Conservation (phyloP, 2,329 filamentous ascomycete species). For the Colletotrichum sp. region DNA sequence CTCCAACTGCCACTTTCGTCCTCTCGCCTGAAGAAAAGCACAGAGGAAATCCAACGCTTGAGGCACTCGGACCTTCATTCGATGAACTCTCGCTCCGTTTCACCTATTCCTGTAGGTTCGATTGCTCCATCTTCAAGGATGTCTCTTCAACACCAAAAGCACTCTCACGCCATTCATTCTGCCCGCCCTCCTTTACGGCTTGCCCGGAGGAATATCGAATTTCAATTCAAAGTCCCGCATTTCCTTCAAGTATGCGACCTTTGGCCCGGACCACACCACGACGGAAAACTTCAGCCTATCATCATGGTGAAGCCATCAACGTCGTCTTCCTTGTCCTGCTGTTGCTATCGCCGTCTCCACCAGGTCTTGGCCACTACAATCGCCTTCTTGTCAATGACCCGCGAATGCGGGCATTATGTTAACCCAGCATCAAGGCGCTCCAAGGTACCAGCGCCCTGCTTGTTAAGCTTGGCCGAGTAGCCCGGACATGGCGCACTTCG, state of each 20-base stretch:
- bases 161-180: not conserved
- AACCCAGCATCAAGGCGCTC: not conserved
- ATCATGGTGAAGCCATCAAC: not conserved
- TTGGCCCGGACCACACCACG: constrained; percentile 2
- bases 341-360: not conserved
- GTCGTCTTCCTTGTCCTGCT: not conserved
- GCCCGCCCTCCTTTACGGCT: constrained; percentile 5
- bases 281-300: not conserved
- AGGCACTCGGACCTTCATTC: constrained; percentile 7
- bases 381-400: not conserved
- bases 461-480: not conserved
- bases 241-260: not conserved
- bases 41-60: constrained; percentile 10
- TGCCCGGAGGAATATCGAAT: not conserved
- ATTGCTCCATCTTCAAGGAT: not conserved
- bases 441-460: not conserved
- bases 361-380: not conserved
- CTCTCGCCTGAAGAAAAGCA: constrained; percentile 5
- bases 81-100: constrained; percentile 16
- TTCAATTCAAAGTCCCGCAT: not conserved
- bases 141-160: not conserved
- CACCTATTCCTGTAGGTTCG: constrained; percentile 2
- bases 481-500: no score
- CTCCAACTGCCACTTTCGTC: not conserved
- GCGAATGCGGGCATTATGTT: not conserved